phyloP scores from a whole-genome alignment of 768 basidiomycete species.

The Mycena leptocephala region DNA sequence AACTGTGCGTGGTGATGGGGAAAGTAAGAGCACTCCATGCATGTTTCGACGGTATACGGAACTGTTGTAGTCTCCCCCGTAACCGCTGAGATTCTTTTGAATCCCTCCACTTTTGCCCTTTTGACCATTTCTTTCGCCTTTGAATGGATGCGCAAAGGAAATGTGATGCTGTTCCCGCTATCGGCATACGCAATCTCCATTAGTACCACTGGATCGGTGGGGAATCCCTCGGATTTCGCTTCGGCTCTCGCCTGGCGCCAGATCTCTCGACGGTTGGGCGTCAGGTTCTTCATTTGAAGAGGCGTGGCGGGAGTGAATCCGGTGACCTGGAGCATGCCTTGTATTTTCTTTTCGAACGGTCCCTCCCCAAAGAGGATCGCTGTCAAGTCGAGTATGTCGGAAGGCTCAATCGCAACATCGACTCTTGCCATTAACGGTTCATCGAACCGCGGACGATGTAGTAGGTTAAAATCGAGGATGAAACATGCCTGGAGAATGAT shows the following conservation, averaged over 20 bases:
- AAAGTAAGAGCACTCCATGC: slow-evolving; percentile 4
- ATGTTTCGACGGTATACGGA: neutral
- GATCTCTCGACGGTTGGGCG: neutral
- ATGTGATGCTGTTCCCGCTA: neutral
- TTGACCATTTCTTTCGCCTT: neutral
- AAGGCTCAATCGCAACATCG: neutral
- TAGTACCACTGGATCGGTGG: neutral
- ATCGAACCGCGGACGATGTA: neutral
- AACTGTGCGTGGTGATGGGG: neutral
- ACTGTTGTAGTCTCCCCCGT: neutral
- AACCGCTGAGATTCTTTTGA: neutral
- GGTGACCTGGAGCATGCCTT: slow-evolving; percentile 9
- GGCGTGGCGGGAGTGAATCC: too few species aligned
- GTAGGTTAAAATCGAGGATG: neutral
- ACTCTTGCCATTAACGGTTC: neutral
- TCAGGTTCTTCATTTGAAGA: too few species aligned
- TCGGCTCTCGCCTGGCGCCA: neutral
- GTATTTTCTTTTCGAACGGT: neutral
- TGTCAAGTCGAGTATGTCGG: neutral
- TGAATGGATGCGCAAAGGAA: neutral
- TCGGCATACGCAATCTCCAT: neutral
- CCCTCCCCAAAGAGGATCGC: neutral
- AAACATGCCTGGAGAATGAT: neutral
- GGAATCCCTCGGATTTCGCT: neutral
- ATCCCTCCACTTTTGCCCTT: neutral